phyloP scores from a whole-genome alignment of 2,329 filamentous ascomycete species.

The Cytospora mali region DNA sequence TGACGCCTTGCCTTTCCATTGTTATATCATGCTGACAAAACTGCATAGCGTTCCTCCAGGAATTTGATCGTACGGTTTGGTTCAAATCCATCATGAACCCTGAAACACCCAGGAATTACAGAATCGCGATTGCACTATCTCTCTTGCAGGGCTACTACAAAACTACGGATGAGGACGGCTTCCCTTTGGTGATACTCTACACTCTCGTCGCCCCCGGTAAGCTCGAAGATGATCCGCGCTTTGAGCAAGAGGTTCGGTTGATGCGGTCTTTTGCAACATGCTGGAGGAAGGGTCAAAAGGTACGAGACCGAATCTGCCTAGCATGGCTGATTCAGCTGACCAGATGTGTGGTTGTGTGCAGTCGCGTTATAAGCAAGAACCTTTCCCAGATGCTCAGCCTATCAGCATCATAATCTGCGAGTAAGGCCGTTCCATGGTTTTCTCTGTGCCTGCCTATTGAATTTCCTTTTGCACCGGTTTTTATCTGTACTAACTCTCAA shows the following conservation, averaged over 20 bases:
- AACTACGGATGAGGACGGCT: neutral
- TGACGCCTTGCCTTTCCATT: neutral
- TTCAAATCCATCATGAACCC: neutral
- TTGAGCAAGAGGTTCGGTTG: neutral
- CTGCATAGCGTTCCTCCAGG: neutral
- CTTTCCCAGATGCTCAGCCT: neutral
- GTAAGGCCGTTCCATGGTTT: neutral
- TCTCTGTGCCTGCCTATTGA: neutral
- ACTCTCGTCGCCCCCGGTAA: neutral
- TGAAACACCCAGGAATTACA: neutral
- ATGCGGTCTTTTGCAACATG: neutral
- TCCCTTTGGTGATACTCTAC: neutral
- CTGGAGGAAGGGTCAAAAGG: constrained; percentile 2
- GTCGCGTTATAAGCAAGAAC: neutral
- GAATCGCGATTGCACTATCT: neutral
- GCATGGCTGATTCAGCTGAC: neutral
- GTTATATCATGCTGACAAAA: neutral
- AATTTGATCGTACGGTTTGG: neutral
- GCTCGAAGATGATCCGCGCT: neutral
- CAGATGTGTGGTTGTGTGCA: neutral
- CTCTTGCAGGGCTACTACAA: neutral
- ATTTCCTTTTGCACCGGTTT: neutral
- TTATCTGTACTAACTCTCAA: neutral
- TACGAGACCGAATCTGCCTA: neutral
- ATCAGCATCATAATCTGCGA: neutral